Evolutionary conservation across 495 filamentous ascomycete species (phyloP), one percentile per base, ranked within the genome.

Genomic region (Aspergillus sclerotioniger): DNA sequence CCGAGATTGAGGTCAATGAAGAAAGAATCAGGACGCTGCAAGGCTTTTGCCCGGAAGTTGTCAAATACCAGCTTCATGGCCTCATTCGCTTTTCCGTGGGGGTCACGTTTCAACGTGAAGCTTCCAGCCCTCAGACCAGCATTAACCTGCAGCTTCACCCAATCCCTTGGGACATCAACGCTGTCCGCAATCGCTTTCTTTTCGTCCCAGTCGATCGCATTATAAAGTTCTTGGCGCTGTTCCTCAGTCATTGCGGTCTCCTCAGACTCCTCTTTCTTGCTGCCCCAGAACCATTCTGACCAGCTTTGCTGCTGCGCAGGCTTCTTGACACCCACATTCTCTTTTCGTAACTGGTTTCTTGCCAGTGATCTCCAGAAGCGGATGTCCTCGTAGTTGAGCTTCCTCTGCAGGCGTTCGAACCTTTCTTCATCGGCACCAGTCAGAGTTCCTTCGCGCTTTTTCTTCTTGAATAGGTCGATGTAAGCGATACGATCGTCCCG

Each of bases 161-260:
- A 90, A 59, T 98, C 95, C 46, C 88, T 84, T 0, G 94, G 94
- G 49, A 90, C 80, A 66, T 98, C 92, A 25, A 98, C 88, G 53
- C 87, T 87, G 60, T 94, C 92, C 0, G 90, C 78, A 32, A 98
- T 80, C 3, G 87, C 87, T 51, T 92, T 89, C 79, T 97, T 97
- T 75, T 98, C 94, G 63, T 98, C 90, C 89, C 92, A 98, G 66
- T 97, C 92, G 62, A 98, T 98, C 33, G 90, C 95, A 62, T 91
- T 90, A 66, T 98, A 98, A 8, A 98, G 82, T 76, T 98, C 94
- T 69, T 98, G 91, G 44, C 92, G 86, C 69, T 98, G 92, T 70
- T 96, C 85, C 54, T 98, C 95, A 1, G 90, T 92, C 82, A 98
- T 95, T 52, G 87, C 80, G 9, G 84, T 84, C 62, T 88, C 85